Base-by-base conservation (phyloP, 345 rosid species). In the Citrus mangshanensis region DNA sequence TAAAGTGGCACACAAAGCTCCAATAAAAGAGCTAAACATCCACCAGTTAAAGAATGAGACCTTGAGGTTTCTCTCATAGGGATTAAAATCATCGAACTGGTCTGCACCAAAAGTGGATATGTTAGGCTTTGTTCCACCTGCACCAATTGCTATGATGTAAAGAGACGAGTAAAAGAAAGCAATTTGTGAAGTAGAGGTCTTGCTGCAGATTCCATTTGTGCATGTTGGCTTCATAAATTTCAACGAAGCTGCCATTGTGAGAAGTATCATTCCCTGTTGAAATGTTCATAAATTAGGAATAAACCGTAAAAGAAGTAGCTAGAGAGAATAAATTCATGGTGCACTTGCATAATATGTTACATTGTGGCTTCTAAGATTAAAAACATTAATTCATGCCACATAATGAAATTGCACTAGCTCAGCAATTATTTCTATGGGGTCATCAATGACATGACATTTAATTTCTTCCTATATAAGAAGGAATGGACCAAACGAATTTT, bases 41-140 rank as follows among this genome's bases (percentile, higher is more conserved):
- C 98, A 95, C 98, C 98, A 93, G 60, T 95, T 93, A 86, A 95
- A 95, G 89, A 95, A 95, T 5, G 98, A 92, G 64, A 82, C 91
- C 74, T 95, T 93, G 79, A 84, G 91, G 80, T 82, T 83, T 21
- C 89, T 93, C 81, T 95, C 98, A 3, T 25, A 54, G 4, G 86
- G 82, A 78, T 86, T 73, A 54, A 80, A 91, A 72, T 90, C 92
- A 74, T 95, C 98, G 78, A 95, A 95, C 73, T 95, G 98, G 91
- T 95, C 98, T 1, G 98, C 98, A 1, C 98, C 98, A 49, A 95
- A 92, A 35, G 98, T 93, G 46, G 98, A 95, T 67, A 95, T 92
- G 89, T 91, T 95, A 8, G 98, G 98, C 77, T 95, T 95, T 37
- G 95, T 95, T 34, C 98, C 98, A 0, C 98, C 98, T 0, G 98